Evolutionary conservation across 495 filamentous ascomycete genomes (phyloP), one percentile per base, ranked within the genome.

Genomic region (Penicillium malachiteum): DNA sequence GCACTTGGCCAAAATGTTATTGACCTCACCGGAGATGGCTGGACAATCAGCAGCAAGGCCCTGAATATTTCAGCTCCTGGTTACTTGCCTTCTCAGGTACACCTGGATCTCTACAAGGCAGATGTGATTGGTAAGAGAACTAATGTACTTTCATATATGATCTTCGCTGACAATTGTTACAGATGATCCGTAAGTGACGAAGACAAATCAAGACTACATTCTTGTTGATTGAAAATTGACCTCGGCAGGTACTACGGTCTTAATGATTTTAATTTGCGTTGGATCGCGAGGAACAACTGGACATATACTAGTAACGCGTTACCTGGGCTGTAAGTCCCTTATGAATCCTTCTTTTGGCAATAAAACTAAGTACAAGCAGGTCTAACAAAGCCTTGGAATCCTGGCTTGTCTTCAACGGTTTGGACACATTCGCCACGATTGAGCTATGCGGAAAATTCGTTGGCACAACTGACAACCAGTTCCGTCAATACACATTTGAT

Each of bases 401-500:
- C 1, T 85, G 75, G 68, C 72, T 87, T 16, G 72, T 85, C 3
- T 87, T 88, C 63, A 79, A 88, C 56, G 85, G 85, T 5, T 72
- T 87, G 9, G 85, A 88, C 51, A 89, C 85, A 0, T 88, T 87
- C 58, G 73, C 84, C 17, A 80, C 80, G 14, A 79, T 90, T 31
- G 68, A 73, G 16, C 72, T 89, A 38, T 90, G 87, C 65, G 80
- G 77, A 0, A 65, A 84, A 35, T 62, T 73, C 46, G 76, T 90
- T n/a, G 87, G 80, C 4, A 75, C 77, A 2, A 87, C 86, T 0
- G 78, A 87, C 62, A 90, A 88, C 56, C 86, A 90, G 64, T 90
- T 89, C 57, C 81, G 85, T 5, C 85, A 89, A 57, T 90, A 84
- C 59, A 74, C 78, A n/a, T 89, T 88, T 55, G 78, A 90, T 42